phyloP scores from a whole-genome alignment of 2,329 filamentous ascomycete species.

The Akanthomyces dipterigenus region DNA sequence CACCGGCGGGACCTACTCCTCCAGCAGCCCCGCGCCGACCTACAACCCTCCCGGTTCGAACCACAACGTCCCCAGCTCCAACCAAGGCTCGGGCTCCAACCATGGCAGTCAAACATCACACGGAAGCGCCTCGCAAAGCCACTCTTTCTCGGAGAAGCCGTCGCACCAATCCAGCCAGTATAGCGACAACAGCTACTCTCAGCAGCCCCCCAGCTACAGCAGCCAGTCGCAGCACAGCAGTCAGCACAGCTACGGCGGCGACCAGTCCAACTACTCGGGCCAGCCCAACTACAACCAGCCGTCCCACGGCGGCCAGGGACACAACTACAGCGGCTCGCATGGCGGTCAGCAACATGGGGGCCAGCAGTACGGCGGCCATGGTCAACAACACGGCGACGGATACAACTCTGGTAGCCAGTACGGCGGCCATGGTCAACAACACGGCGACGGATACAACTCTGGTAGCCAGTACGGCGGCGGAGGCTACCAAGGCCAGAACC shows the following conservation, averaged over 20 bases:
- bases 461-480: conserved; percentile 4
- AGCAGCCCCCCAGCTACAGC: conserved; percentile 19
- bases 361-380: background rate
- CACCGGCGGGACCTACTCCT: conserved; percentile 50
- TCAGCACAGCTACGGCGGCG: conserved; percentile 21
- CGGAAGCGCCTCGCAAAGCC: conserved; percentile 16
- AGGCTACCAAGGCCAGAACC: conserved; percentile 6
- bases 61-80: conserved; percentile 19
- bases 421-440: background rate
- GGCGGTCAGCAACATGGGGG: background rate
- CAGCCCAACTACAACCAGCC: background rate
- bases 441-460: conserved; percentile 3
- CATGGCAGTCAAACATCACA: conserved; percentile 10
- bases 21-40: conserved; percentile 54
- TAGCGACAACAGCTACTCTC: conserved; percentile 16
- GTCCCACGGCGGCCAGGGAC: background rate
- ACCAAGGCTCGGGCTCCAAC: conserved; percentile 10
- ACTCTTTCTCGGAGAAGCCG: conserved; percentile 16
- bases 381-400: conserved; percentile 2
- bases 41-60: conserved; percentile 29
- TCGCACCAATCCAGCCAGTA: conserved; percentile 13
- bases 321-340: conserved; percentile 1
- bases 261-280: conserved; percentile 9
- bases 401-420: background rate
- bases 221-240: conserved; percentile 16